These are phyloP conservation scores for Solanum paucissectum DNA, from an alignment of 257 asterid genomes.

Conservation along the genomic window DNA sequence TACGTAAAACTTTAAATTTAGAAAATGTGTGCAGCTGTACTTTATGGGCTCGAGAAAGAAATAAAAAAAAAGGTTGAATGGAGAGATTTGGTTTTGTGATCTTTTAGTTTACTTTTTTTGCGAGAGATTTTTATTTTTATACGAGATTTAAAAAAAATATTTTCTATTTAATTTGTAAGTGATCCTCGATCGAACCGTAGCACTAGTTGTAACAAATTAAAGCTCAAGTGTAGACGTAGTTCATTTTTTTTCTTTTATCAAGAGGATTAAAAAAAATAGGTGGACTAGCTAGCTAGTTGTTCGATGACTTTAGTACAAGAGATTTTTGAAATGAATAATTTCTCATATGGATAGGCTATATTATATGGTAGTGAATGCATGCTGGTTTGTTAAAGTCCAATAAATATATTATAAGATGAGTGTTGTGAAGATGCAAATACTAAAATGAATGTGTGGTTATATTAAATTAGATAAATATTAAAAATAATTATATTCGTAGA, in stretches of 20 bases:
- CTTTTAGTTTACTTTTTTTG: background rate
- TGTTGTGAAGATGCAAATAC: background rate
- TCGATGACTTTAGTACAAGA: background rate
- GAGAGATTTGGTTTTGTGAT: background rate
- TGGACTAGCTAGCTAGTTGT: background rate
- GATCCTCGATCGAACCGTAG: background rate
- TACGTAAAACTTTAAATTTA: background rate
- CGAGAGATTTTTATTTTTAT: background rate
- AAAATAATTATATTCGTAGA: background rate
- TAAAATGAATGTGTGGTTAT: background rate
- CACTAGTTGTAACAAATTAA: background rate
- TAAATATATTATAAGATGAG: background rate
- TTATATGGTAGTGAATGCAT: background rate
- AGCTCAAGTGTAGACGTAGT: background rate
- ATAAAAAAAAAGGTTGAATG: background rate
- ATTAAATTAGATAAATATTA: background rate
- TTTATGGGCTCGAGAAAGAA: background rate
- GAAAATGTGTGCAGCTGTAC: background rate
- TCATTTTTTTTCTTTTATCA: background rate
- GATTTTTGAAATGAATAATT: too few relatives aligned
- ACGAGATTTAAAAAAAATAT: background rate
- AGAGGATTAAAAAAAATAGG: background rate
- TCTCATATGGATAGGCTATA: background rate
- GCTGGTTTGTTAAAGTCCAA: background rate
- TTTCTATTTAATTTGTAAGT: background rate